Evolutionary conservation across 257 asterid species (phyloP), one percentile per base, ranked within the genome.

Genomic region (Plantago elongata): DNA sequence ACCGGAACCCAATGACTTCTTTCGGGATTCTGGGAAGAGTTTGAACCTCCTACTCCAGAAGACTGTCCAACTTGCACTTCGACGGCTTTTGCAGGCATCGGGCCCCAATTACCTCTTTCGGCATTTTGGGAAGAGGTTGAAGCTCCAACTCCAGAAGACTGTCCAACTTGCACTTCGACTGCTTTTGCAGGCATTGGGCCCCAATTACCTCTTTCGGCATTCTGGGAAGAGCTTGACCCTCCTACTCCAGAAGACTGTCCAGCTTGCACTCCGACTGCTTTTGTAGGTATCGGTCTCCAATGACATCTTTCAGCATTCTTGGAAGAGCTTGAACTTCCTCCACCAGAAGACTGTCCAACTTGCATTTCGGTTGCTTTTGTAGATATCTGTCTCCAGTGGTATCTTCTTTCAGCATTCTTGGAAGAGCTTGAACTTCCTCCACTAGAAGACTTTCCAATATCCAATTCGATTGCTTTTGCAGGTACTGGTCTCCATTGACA

Each of bases 171-270:
- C 27, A 22, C 27, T 22, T 22, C 27, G 27, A 22, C 27, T 22
- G 27, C 27, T 22, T 22, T 22, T 22, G 27, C 27, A 17, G 85
- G 70, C 27, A 67, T 57, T 9, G 65, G 38, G 62, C 74, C 83
- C 87, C 87, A 82, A 17, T 70, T 65, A 60, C 74, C 75, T 69
- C 83, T 75, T 52, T 80, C 94, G 5, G 73, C 61, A 60, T 63
- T 79, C 61, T 77, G 85, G 65, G 51, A 60, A 50, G 54, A 68
- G 52, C 57, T 77, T 29, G 86, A 77, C 66, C 85, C 79, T 50
- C 90, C 92, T 40, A 77, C 68, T 57, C 85, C 87, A 42, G 93
- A 81, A 45, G 97, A 79, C 69, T 84, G 97, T 37, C 90, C 95
- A 1, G 69, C 79, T 22, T 22, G 27, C 27, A 22, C 27, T 69